These are phyloP conservation scores for Neurospora tetrasperma DNA, from an alignment of 495 filamentous ascomycete genomes.

Conservation along the genomic window DNA sequence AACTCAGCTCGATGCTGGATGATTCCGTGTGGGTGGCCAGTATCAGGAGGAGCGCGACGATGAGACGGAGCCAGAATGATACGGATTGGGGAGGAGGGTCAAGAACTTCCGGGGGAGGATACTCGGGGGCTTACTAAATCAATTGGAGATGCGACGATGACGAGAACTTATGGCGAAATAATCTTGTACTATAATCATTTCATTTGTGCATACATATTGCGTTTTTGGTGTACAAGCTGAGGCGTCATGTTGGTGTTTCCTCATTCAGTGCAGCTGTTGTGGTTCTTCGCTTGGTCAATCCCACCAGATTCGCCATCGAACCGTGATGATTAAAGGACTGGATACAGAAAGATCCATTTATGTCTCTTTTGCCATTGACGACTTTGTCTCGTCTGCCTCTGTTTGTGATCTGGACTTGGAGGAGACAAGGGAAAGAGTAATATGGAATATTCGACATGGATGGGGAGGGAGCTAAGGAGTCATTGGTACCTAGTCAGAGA, in stretches of 20 bases:
- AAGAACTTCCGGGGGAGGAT: slow-evolving; percentile 9
- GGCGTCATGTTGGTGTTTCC: background rate
- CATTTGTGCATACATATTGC: background rate
- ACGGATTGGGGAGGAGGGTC: background rate
- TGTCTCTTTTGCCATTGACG: background rate
- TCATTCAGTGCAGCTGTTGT: background rate
- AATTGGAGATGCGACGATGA: background rate
- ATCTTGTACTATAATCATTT: background rate
- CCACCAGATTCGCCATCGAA: background rate
- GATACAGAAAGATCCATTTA: background rate
- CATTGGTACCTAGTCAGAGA: background rate
- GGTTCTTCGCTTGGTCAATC: background rate
- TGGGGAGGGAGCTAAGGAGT: background rate
- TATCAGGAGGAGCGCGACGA: slow-evolving; percentile 78
- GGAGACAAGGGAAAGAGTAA: no score
- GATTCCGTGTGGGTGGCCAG: slow-evolving; percentile 89
- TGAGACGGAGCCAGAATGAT: slow-evolving; percentile 35
- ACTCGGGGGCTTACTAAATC: slow-evolving; percentile 5
- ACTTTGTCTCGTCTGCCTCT: background rate
- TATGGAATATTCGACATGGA: no score
- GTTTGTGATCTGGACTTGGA: no score
- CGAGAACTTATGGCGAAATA: background rate
- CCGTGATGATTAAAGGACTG: background rate
- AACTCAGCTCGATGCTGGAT: slow-evolving; percentile 72
- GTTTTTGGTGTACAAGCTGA: background rate